Conservation (phyloP, 371 early-diverging fungal genomes). For the Mortierella sp. region DNA sequence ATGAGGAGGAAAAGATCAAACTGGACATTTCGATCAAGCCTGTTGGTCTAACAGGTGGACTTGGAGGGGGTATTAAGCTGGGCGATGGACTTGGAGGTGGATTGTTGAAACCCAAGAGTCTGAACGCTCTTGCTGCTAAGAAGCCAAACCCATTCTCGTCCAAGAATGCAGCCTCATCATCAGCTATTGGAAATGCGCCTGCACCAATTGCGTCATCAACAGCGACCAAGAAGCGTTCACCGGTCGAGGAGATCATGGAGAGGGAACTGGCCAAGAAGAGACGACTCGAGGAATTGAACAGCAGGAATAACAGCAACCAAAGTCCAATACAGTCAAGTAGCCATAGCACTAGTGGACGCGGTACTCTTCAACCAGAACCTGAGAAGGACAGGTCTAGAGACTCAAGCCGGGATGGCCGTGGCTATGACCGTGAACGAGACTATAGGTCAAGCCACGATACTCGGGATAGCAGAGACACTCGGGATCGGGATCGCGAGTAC, state of each 20-base stretch:
- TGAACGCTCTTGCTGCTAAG: conserved; percentile 49
- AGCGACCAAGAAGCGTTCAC: conserved; percentile 59
- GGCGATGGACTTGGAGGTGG: conserved; percentile 32
- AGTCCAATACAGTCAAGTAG: background rate
- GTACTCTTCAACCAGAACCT: background rate
- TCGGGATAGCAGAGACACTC: conserved; percentile 4
- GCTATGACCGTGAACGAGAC: conserved; percentile 5
- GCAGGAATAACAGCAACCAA: background rate
- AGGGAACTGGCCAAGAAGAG: conserved; percentile 61
- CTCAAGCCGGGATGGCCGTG: conserved; percentile 1
- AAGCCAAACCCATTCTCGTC: conserved; percentile 59
- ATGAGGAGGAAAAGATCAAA: conserved; percentile 74
- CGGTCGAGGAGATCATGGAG: conserved; percentile 66
- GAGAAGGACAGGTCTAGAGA: background rate
- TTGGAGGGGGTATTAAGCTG: conserved; percentile 36
- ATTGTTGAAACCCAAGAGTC: conserved; percentile 47
- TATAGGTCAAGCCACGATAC: background rate
- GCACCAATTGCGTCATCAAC: background rate
- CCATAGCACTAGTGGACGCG: background rate
- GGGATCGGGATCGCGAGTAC: conserved; percentile 26
- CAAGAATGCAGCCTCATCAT: conserved; percentile 30
- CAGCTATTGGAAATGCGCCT: background rate
- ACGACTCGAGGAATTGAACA: conserved; percentile 29
- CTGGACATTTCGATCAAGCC: conserved; percentile 63
- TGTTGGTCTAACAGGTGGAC: background rate